These are phyloP conservation scores for Angomonas desouzai DNA, from an alignment of 208 protist genomes.

Conservation along the genomic window DNA sequence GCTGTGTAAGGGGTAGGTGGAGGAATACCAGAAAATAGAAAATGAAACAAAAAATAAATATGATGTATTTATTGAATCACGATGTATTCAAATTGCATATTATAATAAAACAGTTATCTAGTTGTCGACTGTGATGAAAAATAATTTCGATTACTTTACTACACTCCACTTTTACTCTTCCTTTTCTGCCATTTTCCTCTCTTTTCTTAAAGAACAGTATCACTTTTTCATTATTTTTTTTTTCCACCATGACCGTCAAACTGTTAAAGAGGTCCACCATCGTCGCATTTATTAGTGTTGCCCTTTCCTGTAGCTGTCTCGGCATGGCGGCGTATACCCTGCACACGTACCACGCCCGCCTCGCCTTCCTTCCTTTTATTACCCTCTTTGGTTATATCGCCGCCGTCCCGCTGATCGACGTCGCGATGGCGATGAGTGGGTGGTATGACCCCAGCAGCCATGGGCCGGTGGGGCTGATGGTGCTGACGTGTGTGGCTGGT, in stretches of 20 bases:
- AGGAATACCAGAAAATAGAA: too few relatives aligned
- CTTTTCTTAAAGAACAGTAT: too few relatives aligned
- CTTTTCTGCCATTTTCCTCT: too few relatives aligned
- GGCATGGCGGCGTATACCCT: constrained; percentile 1
- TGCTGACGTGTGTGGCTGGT: not conserved
- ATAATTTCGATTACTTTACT: not conserved
- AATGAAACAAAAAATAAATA: not conserved
- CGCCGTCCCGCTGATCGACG: not conserved
- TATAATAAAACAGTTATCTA: too few relatives aligned
- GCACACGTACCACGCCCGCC: not conserved
- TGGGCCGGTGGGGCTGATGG: not conserved
- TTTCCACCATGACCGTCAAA: too few relatives aligned
- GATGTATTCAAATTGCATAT: too few relatives aligned
- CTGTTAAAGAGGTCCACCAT: not conserved
- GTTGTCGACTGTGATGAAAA: too few relatives aligned
- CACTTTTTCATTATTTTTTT: too few relatives aligned
- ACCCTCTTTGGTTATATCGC: not conserved
- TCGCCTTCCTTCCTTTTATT: constrained; percentile 1
- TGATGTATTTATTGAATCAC: too few relatives aligned
- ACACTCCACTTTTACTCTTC: constrained; percentile 2
- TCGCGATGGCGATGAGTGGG: not conserved
- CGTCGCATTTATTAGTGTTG: not conserved
- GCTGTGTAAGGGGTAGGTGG: constrained; percentile 15
- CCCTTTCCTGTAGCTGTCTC: not conserved
- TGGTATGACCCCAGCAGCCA: not conserved